A percentile compares a stretch with the other conserved stretches of the same genome.
Conservation (phyloP, 495 filamentous ascomycete species). For the Xylaria bambusicola region DNA sequence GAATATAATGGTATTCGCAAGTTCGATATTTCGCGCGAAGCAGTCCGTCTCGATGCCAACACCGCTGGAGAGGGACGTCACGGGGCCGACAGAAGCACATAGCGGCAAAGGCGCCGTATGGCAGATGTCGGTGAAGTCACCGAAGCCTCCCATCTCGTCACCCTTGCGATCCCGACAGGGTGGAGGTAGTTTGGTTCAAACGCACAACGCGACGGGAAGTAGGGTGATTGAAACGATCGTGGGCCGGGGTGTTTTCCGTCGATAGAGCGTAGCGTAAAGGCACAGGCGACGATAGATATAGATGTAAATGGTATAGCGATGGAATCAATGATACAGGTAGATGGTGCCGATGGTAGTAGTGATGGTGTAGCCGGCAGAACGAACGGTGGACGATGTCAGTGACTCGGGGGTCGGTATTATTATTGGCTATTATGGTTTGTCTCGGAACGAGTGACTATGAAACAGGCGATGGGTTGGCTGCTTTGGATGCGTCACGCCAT, state of each 20-base stretch:
- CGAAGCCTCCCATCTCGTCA: conserved; percentile 73
- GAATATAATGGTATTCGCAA: conserved; percentile 98
- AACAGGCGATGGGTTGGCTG: conserved; percentile 1
- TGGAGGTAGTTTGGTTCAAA: background rate
- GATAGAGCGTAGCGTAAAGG: background rate
- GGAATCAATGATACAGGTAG: background rate
- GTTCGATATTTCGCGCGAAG: conserved; percentile 91
- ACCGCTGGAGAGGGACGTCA: conserved; percentile 62
- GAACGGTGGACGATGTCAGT: conserved; percentile 9
- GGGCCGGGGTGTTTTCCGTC: background rate
- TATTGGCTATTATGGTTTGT: conserved; percentile 6
- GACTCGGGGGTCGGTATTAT: background rate
- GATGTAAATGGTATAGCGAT: too few relatives aligned
- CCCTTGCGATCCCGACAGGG: background rate
- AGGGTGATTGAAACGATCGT: conserved; percentile 18
- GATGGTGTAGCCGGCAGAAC: conserved; percentile 3
- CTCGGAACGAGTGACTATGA: conserved; percentile 18
- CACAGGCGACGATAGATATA: background rate
- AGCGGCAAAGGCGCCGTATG: conserved; percentile 80
- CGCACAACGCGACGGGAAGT: background rate
- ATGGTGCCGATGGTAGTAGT: background rate
- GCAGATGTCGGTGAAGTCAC: conserved; percentile 86
- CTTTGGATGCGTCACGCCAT: background rate
- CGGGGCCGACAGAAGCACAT: conserved; percentile 76
- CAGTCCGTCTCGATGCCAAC: conserved; percentile 86